A percentile compares a stretch with the other conserved stretches of the same genome.
phyloP scores from a whole-genome alignment of 2,329 filamentous ascomycete genomes.

The Corniculantispora saksenae region DNA sequence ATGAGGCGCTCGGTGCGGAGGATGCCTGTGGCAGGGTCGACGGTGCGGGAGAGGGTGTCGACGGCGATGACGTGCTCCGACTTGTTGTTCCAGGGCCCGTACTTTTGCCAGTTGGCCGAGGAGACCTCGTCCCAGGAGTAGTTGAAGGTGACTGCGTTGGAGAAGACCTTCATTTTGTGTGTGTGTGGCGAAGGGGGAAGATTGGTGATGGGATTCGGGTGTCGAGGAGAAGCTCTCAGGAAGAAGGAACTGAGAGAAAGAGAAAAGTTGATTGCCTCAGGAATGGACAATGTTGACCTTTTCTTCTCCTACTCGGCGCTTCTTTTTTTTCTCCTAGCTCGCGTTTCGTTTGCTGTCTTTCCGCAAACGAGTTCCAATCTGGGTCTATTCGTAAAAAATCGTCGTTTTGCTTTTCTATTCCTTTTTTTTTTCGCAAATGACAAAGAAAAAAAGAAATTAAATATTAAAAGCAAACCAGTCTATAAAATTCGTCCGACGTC shows the following conservation, averaged over 20 bases:
- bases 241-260: neutral
- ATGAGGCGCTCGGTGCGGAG: conserved; percentile 64
- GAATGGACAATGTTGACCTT: neutral
- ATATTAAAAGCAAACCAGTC: conserved; percentile 11
- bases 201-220: neutral
- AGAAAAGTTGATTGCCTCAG: neutral
- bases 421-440: conserved; percentile 1
- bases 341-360: neutral
- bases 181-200: conserved; percentile 13
- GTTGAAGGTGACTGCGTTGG: conserved; percentile 84
- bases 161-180: conserved; percentile 86
- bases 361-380: neutral
- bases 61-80: conserved; percentile 95
- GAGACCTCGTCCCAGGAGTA: conserved; percentile 99
- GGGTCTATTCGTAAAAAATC: neutral
- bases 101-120: conserved; percentile 97
- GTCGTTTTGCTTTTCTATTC: neutral
- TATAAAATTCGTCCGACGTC: conserved; percentile 12
- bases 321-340: neutral
- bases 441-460: neutral
- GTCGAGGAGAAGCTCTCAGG: neutral
- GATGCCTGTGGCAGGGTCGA: conserved; percentile 59
- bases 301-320: neutral
- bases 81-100: conserved; percentile 98
- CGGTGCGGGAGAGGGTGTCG: conserved; percentile 77